Evolutionary conservation across 2,329 filamentous ascomycete species (phyloP), one percentile per base, ranked within the genome.

Genomic region (Penicillium sp.): DNA sequence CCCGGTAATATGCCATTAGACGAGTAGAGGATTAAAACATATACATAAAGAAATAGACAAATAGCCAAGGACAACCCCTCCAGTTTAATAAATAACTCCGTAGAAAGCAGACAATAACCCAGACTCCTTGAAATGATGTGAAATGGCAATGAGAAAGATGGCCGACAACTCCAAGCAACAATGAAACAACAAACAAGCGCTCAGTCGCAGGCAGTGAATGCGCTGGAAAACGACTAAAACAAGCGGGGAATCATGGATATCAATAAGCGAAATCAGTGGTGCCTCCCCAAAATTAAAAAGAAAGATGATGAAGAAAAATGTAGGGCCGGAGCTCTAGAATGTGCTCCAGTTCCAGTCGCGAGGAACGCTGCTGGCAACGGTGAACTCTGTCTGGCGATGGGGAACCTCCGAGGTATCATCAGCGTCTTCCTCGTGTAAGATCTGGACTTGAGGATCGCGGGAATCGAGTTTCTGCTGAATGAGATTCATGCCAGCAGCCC

Each of bases 281-380:
- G 35, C 51, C 53, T 35, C 47, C 53, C 54, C 53, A 49, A 46
- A 59, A 28, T 11, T 43, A 28, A 54, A 21, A 48, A 4, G 45
- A 55, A 48, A 55, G 8, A 21, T 35, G 21, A 18, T 4, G 18
- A 40, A 35, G 9, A 26, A 47, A 47, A 35, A 33, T 5, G 8
- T 12, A 4, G 9, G 3, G 20, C n/a, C 21, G 3, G 18, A 47
- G 23, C 20, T 16, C 74, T 71, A 85, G 65, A 85, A 85, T 33
- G 82, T 85, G 71, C 81, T 84, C 82, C 82, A 85, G 66, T 81
- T 81, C 81, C 82, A 85, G 64, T 81, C 81, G 52, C 78, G 76
- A 52, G 81, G 81, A 56, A 83, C 76, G 65, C 81, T 83, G 24
- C 80, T 81, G 24, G 81, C 72, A 56, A 80, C 77, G 56, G 58